A percentile compares a stretch with the other conserved stretches of the same genome.
Conservation (phyloP, 1,284 basidiomycete genomes). For the Cryptococcus sp. region DNA sequence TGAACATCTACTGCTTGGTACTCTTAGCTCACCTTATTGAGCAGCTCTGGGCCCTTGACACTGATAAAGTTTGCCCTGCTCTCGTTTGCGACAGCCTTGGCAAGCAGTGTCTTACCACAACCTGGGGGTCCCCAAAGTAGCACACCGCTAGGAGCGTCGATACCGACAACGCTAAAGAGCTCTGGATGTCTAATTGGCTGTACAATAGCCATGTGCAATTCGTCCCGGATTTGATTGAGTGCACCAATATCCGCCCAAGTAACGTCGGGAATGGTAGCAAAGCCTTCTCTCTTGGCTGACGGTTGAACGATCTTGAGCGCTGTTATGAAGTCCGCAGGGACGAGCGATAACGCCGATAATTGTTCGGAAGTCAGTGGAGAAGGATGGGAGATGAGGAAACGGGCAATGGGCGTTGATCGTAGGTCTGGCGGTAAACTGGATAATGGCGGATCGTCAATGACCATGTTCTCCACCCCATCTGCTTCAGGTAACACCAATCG, state of each 20-base stretch:
- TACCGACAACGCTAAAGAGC: conserved; percentile 81
- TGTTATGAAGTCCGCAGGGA: conserved; percentile 70
- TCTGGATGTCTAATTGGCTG: conserved; percentile 91
- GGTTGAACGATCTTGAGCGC: conserved; percentile 89
- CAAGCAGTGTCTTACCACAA: conserved; percentile 92
- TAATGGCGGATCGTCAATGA: conserved; percentile 39
- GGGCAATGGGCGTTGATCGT: conserved; percentile 71
- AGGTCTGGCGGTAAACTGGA: conserved; percentile 50
- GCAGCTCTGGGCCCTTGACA: conserved; percentile 92
- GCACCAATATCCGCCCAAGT: conserved; percentile 97
- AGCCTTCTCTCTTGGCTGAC: conserved; percentile 95
- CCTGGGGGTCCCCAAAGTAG: conserved; percentile 98
- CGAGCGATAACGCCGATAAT: conserved; percentile 77
- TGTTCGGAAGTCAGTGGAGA: conserved; percentile 72
- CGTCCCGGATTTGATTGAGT: conserved; percentile 77
- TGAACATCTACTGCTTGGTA: not conserved
- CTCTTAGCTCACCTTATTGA: conserved; percentile 75
- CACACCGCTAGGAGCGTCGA: conserved; percentile 84
- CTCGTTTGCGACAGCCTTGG: conserved; percentile 96
- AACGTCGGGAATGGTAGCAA: conserved; percentile 93
- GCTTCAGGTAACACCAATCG: conserved; percentile 57
- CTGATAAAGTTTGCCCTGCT: conserved; percentile 93
- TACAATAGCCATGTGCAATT: conserved; percentile 95
- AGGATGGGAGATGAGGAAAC: conserved; percentile 85
- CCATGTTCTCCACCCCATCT: conserved; percentile 29